Percentiles rank a stretch among this genome's conserved stretches.
These are phyloP conservation scores for Waitea zeae DNA, from an alignment of 1,284 basidiomycete genomes.

Conservation along the genomic window DNA sequence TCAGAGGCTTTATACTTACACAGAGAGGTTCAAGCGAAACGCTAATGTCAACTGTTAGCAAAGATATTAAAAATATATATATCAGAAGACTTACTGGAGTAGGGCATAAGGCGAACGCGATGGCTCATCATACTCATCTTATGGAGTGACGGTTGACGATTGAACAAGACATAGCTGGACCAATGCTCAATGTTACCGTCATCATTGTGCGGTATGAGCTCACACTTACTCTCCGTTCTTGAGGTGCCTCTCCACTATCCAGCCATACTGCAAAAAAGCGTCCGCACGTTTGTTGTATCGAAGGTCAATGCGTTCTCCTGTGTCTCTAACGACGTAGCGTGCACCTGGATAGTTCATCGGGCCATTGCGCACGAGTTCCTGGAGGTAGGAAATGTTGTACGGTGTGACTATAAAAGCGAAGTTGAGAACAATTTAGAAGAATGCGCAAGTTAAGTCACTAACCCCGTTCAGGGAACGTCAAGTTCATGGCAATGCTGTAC, in stretches of 20 bases:
- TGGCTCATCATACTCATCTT: slow-evolving; percentile 99
- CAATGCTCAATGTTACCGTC: too few relatives aligned
- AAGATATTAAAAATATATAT: slow-evolving; percentile 11
- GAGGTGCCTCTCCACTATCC: slow-evolving; percentile 97
- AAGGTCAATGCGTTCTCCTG: slow-evolving; percentile 93
- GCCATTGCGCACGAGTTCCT: slow-evolving; percentile 93
- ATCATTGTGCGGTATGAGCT: too few relatives aligned
- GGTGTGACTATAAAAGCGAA: slow-evolving; percentile 65
- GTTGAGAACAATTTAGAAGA: slow-evolving; percentile 5
- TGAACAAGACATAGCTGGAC: slow-evolving; percentile 83
- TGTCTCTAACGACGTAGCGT: slow-evolving; percentile 94
- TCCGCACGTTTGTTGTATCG: slow-evolving; percentile 98
- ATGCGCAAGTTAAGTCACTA: slow-evolving; percentile 9
- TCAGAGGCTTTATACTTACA: slow-evolving; percentile 36
- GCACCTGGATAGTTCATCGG: slow-evolving; percentile 94
- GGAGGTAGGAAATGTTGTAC: slow-evolving; percentile 91
- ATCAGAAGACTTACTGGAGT: slow-evolving; percentile 66
- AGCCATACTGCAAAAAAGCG: slow-evolving; percentile 93
- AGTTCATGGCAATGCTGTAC: slow-evolving; percentile 91
- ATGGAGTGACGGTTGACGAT: slow-evolving; percentile 95
- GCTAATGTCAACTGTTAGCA: slow-evolving; percentile 42
- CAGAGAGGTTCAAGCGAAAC: slow-evolving; percentile 92
- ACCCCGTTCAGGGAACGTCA: slow-evolving; percentile 97
- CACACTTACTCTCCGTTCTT: slow-evolving; percentile 87
- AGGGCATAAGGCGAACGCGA: slow-evolving; percentile 94